phyloP scores from a whole-genome alignment of 306 rosid species.

The Abrus precatorius region DNA sequence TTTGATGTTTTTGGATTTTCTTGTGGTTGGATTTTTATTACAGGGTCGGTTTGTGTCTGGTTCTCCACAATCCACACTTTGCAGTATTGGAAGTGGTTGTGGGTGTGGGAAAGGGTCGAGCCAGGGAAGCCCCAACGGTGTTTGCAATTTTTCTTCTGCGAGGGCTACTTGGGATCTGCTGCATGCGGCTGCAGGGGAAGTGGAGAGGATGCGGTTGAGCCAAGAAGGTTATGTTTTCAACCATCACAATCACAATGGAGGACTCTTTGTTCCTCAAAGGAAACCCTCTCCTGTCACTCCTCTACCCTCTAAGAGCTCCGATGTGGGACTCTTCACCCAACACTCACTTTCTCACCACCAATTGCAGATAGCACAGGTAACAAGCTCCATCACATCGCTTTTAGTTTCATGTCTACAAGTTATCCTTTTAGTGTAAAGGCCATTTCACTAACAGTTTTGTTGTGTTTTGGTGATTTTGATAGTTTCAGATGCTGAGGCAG shows the following conservation, averaged over 20 bases:
- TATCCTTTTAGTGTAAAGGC: too few relatives aligned
- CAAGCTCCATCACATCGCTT: background rate
- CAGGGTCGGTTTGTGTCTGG: conserved; percentile 57
- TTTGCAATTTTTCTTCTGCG: conserved; percentile 50
- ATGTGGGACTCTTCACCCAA: conserved; percentile 47
- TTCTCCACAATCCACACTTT: conserved; percentile 86
- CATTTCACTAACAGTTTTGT: background rate
- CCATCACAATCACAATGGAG: conserved; percentile 28
- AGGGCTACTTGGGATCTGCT: conserved; percentile 81
- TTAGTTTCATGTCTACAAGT: too few relatives aligned
- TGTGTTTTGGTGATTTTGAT: background rate
- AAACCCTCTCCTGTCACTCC: conserved; percentile 51
- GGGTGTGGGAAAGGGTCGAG: conserved; percentile 63
- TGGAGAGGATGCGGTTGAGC: conserved; percentile 68
- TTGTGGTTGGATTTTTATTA: conserved; percentile 11
- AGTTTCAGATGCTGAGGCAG: conserved; percentile 70
- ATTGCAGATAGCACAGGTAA: conserved; percentile 68
- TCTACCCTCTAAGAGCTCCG: conserved; percentile 44
- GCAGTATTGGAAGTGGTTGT: conserved; percentile 57
- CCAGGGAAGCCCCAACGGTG: conserved; percentile 70
- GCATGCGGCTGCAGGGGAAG: conserved; percentile 87
- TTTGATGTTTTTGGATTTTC: background rate
- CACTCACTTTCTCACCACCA: conserved; percentile 66
- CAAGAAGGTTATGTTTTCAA: conserved; percentile 46
- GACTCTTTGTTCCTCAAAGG: conserved; percentile 40